Conservation (phyloP, 805 yeast genomes). For the Torulaspora quercuum region DNA sequence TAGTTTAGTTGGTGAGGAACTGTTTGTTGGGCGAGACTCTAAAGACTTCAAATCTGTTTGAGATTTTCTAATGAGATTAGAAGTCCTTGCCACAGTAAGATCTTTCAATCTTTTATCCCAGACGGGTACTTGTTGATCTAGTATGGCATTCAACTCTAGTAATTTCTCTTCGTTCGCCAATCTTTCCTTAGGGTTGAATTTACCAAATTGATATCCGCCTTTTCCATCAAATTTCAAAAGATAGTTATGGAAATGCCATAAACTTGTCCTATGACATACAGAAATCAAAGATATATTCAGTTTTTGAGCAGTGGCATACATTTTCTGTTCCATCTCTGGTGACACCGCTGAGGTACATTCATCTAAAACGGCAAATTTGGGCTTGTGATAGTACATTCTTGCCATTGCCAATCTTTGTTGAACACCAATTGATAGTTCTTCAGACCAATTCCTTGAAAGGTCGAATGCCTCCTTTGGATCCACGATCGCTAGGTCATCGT, state of each 20-base stretch:
- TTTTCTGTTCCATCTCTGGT: constrained; percentile 82
- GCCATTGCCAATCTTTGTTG: constrained; percentile 94
- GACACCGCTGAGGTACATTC: constrained; percentile 96
- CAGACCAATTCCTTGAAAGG: constrained; percentile 76
- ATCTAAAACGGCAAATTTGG: constrained; percentile 90
- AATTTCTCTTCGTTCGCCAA: constrained; percentile 76
- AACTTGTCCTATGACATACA: constrained; percentile 86
- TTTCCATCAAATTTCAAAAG: constrained; percentile 84
- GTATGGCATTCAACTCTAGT: constrained; percentile 59
- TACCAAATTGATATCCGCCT: constrained; percentile 60
- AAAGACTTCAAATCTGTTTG: constrained; percentile 27
- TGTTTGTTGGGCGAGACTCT: constrained; percentile 2
- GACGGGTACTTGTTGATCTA: constrained; percentile 63
- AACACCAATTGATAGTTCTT: constrained; percentile 83
- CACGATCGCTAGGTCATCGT: constrained; percentile 28
- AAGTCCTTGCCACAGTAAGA: constrained; percentile 50
- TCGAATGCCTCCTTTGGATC: constrained; percentile 56
- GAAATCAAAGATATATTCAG: constrained; percentile 79
- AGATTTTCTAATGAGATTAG: constrained; percentile 34
- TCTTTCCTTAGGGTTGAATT: constrained; percentile 69
- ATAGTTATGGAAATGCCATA: constrained; percentile 87
- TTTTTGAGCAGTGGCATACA: constrained; percentile 78
- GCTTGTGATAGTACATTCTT: constrained; percentile 82
- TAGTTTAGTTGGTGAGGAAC: constrained; percentile 2
- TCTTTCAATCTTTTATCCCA: constrained; percentile 64